A percentile compares a stretch with the other conserved stretches of the same genome.
Evolutionary conservation across 768 basidiomycete species (phyloP).

Genomic region (Xerocomellus chrysenteron): DNA sequence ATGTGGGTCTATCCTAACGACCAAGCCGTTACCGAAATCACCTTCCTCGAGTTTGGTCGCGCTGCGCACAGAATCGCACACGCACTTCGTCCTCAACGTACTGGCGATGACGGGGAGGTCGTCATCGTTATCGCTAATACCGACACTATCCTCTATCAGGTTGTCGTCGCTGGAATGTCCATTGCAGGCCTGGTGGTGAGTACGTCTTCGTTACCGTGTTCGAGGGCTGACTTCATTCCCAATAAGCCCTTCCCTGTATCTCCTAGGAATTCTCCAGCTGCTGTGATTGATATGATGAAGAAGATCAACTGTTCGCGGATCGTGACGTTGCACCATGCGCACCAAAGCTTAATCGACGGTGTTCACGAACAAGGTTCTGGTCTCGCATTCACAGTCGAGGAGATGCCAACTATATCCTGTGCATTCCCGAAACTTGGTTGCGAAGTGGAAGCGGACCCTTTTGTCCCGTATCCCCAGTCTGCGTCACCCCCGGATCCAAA

Average conservation of each 20-base stretch:
- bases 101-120: neutral
- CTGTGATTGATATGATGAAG: neutral
- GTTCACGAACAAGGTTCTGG: neutral
- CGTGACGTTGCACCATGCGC: neutral
- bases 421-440: neutral
- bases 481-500: neutral
- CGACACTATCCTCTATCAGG: neutral
- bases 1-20: neutral
- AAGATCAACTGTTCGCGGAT: neutral
- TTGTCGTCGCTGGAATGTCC: neutral
- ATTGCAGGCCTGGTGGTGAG: neutral
- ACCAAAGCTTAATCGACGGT: neutral
- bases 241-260: neutral
- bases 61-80: neutral
- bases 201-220: neutral
- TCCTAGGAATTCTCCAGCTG: neutral
- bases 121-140: neutral
- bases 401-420: neutral
- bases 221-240: too few relatives aligned
- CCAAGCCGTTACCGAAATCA: neutral
- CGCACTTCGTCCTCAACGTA: neutral
- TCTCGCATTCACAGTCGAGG: neutral
- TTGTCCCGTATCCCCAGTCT: neutral
- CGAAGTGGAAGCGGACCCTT: neutral
- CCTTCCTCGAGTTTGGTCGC: conserved; percentile 4